Percentiles rank a stretch among this genome's conserved stretches.
These are phyloP conservation scores for Stipa capillata DNA, from an alignment of 176 grass and related monocot species.

Conservation along the genomic window DNA sequence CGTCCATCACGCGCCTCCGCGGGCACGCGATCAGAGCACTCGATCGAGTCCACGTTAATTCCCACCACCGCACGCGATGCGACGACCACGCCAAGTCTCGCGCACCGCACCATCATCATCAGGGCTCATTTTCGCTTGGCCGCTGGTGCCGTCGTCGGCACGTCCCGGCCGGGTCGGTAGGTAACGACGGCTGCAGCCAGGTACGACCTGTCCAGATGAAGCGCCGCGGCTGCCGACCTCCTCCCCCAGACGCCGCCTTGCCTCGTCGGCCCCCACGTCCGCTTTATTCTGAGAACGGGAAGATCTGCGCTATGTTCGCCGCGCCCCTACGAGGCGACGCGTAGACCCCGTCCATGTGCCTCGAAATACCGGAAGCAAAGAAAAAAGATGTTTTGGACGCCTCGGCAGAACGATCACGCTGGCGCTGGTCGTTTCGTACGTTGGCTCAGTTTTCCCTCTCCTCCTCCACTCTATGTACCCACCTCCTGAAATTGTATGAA, in stretches of 20 bases:
- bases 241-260: conserved; percentile 12
- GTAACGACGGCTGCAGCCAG: neutral
- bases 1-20: no score
- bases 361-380: neutral
- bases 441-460: no score
- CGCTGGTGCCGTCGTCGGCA: neutral
- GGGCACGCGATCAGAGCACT: no score
- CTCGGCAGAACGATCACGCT: no score
- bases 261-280: neutral
- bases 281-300: neutral
- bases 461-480: no score
- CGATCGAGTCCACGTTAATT: neutral
- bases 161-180: neutral
- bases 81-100: neutral
- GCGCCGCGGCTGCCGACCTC: neutral
- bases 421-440: no score
- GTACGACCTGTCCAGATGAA: conserved; percentile 28
- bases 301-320: neutral
- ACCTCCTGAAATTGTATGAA: no score
- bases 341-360: neutral
- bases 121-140: neutral
- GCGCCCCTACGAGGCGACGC: neutral
- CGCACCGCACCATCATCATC: neutral
- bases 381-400: neutral
- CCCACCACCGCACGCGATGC: neutral